Evolutionary conservation across 768 basidiomycete genomes (phyloP), one percentile per base, ranked within the genome.

Genomic region (Glaciozyma antarctica): DNA sequence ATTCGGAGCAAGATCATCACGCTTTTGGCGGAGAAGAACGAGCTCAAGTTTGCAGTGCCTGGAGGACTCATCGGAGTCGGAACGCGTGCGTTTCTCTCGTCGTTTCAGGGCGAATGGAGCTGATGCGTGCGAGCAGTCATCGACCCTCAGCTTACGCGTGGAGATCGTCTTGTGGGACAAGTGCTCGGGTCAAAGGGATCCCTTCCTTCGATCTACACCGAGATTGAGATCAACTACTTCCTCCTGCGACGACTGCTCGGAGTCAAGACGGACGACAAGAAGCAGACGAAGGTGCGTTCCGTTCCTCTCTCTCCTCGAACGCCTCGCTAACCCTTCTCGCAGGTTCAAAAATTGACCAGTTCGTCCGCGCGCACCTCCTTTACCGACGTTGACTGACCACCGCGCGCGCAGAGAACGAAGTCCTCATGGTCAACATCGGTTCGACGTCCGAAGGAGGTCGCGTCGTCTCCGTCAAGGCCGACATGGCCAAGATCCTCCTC

Each of bases 1-100:
- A 92, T 98, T 75, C 89, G 91, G 78, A 88, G 87, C 74, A 79
- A 79, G 65, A 95, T 99, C 74, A 86, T 95, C 76, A 87, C 90
- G 45, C 80, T 99, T 34, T 88, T 89, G 70, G 95, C 95, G 10
- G 95, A 99, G 81, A 90, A 85, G 77, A 98, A 98, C 75, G 83
- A 91, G 63, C 79, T 99, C 45, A 82, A 88, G 65, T 98, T 93
- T 76, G 94, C 95, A 24, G 94, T 99, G 0, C 95, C 94, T 1
- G 95, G 95, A 60, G 95, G 95, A 45, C 79, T 99, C 63, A 98
- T 99, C 76, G 94, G 95, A 84, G 95, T 98, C 19, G 95, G 95
- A 30, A 99, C 94, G 19, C 84, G 87, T 66, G 92, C 95, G 77
- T 92, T 90, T 48, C 90, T 89, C 28, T 80, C 91, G 78, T 83